A percentile compares a stretch with the other conserved stretches of the same genome.
Evolutionary conservation across 2,329 filamentous ascomycete genomes (phyloP).

Genomic region (Chaetomium sp.): DNA sequence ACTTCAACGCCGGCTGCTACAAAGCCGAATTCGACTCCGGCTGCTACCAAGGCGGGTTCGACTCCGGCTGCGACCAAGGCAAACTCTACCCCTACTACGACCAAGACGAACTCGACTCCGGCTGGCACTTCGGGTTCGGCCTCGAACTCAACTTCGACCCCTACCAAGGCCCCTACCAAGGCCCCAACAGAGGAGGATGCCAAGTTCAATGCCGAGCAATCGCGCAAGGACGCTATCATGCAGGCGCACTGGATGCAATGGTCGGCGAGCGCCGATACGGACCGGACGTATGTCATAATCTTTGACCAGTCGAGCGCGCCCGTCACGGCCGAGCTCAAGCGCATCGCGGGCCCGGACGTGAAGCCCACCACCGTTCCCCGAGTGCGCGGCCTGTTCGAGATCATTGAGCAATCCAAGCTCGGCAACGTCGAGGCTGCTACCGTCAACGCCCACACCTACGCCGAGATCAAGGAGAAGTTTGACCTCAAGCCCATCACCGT

Average conservation of each 20-base stretch:
- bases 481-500: neutral
- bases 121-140: neutral
- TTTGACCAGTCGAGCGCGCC: neutral
- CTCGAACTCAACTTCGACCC: neutral
- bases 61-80: no score
- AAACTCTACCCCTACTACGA: no score
- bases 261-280: neutral
- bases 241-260: constrained; percentile 3
- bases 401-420: neutral
- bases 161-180: neutral
- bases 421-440: neutral
- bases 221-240: neutral
- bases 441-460: neutral
- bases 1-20: neutral
- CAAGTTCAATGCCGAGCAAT: neutral
- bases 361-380: neutral
- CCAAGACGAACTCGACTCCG: no score
- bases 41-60: neutral
- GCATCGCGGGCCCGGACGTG: neutral
- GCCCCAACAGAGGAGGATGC: neutral
- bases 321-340: constrained; percentile 2
- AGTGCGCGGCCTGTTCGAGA: neutral
- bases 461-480: neutral
- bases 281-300: neutral
- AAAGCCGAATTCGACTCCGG: neutral